A percentile compares a stretch with the other conserved stretches of the same genome.
phyloP scores from a whole-genome alignment of 345 rosid genomes.

The Melaleuca alternifolia region DNA sequence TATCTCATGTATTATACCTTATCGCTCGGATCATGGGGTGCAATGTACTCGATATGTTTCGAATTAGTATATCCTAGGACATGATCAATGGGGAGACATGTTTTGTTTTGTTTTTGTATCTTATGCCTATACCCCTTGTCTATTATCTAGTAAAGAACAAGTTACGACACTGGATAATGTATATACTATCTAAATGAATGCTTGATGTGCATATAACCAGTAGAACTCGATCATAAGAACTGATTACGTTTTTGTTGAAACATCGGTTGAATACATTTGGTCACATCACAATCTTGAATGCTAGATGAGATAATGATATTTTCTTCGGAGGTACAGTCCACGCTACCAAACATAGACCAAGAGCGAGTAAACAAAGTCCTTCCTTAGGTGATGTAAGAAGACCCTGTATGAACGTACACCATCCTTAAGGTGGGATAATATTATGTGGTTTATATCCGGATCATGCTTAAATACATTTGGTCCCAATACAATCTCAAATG shows the following conservation, averaged over 20 bases:
- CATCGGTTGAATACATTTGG: background rate
- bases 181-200: background rate
- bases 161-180: background rate
- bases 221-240: background rate
- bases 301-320: too few relatives aligned
- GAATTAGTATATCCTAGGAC: background rate
- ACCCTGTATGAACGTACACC: too few relatives aligned
- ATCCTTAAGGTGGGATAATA: too few relatives aligned
- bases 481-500: too few relatives aligned
- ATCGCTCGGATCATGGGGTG: background rate
- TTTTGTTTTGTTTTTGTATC: background rate
- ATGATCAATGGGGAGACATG: background rate
- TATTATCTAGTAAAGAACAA: background rate
- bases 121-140: background rate
- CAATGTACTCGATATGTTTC: background rate
- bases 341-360: too few relatives aligned
- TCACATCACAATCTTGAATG: too few relatives aligned
- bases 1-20: background rate
- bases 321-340: too few relatives aligned
- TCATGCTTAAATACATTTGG: too few relatives aligned
- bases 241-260: background rate
- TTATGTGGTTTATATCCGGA: too few relatives aligned
- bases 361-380: too few relatives aligned
- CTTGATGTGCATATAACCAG: background rate
- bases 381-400: too few relatives aligned